Conservation (phyloP, 768 basidiomycete species). For the Kwoniella mangroviensis region DNA sequence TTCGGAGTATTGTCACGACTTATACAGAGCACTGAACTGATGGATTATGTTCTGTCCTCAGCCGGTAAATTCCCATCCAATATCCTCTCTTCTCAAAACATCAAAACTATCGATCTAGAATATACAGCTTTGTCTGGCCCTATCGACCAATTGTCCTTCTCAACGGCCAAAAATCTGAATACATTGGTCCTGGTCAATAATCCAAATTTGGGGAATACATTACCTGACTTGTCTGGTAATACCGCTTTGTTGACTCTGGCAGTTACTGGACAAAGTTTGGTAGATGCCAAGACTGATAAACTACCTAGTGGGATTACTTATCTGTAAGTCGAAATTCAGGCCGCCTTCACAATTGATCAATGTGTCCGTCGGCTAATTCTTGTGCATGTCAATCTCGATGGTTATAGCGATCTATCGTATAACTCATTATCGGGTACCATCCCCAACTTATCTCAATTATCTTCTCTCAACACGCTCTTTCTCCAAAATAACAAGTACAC, state of each 20-base stretch:
- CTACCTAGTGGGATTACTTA: constrained; percentile 52
- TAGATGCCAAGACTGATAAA: constrained; percentile 32
- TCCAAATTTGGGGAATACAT: constrained; percentile 45
- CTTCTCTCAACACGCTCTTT: constrained; percentile 47
- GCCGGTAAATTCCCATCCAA: constrained; percentile 51
- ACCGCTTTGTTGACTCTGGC: constrained; percentile 45
- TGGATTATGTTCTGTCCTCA: constrained; percentile 13
- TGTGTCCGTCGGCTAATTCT: no score
- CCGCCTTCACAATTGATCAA: not conserved
- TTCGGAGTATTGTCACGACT: no score
- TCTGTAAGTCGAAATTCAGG: constrained; percentile 39
- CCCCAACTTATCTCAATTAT: constrained; percentile 41
- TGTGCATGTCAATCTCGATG: no score
- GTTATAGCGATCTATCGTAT: constrained; percentile 53
- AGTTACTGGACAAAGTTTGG: constrained; percentile 53
- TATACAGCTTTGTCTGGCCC: constrained; percentile 53
- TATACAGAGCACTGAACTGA: no score
- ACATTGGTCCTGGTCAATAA: constrained; percentile 55
- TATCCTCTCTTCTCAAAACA: constrained; percentile 39
- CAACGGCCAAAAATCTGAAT: constrained; percentile 26
- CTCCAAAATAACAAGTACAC: constrained; percentile 52
- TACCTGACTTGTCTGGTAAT: constrained; percentile 45
- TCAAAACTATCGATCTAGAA: constrained; percentile 53
- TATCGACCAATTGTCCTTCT: constrained; percentile 37
- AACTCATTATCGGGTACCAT: constrained; percentile 50